phyloP scores from a whole-genome alignment of 2,329 filamentous ascomycete genomes.

The Sclerotinia borealis region DNA sequence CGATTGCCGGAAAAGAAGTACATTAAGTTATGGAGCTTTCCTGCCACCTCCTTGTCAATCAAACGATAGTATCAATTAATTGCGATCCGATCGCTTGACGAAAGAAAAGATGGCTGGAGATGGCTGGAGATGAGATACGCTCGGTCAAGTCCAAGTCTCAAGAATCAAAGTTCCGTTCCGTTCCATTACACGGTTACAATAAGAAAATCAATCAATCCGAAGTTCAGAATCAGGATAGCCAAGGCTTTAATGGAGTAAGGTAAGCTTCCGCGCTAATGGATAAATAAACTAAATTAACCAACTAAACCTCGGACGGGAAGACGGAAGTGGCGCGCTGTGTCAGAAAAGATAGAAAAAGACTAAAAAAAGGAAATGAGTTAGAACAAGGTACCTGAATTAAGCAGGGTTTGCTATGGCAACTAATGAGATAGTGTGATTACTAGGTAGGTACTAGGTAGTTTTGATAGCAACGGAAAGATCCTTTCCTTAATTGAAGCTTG shows the following conservation, averaged over 20 bases:
- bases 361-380: neutral
- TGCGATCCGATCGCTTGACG: no score
- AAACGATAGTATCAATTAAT: no score
- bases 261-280: neutral
- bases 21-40: neutral
- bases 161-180: neutral
- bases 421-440: neutral
- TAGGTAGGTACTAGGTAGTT: no score
- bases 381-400: neutral
- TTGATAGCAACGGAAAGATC: neutral
- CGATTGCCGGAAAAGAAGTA: neutral
- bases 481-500: neutral
- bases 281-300: no score
- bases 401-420: neutral
- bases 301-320: constrained; percentile 2
- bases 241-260: neutral
- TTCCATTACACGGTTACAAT: no score
- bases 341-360: neutral
- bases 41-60: neutral
- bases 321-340: neutral
- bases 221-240: no score
- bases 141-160: neutral
- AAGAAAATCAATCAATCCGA: no score
- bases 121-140: constrained; percentile 5
- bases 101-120: constrained; percentile 2